A percentile compares a stretch with the other conserved stretches of the same genome.
Evolutionary conservation across 78 protist genomes (phyloP).

Genomic region (Bigelowiella natans): DNA sequence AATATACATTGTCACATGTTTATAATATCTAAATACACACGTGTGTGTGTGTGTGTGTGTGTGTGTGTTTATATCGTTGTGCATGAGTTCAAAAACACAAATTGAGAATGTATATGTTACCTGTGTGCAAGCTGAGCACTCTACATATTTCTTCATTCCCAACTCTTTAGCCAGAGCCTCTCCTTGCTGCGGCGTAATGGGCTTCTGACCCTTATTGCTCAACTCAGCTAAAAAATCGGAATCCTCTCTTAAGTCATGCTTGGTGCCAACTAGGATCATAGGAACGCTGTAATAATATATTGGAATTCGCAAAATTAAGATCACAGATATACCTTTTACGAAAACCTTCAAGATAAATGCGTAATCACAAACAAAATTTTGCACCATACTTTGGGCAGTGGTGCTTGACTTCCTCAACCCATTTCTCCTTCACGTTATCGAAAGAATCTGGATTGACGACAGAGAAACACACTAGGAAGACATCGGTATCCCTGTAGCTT

Average conservation of each 20-base stretch:
- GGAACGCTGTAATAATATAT: conserved; percentile 35
- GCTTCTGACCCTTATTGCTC: not conserved
- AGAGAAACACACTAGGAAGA: conserved; percentile 77
- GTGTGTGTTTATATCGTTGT: too few relatives aligned
- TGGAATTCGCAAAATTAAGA: too few relatives aligned
- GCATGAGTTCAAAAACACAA: too few relatives aligned
- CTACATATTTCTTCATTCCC: conserved; percentile 66
- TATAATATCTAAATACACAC: too few relatives aligned
- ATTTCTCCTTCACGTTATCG: conserved; percentile 65
- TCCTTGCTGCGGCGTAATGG: not conserved
- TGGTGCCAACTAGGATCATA: conserved; percentile 77
- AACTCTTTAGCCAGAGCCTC: conserved; percentile 39
- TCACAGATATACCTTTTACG: too few relatives aligned
- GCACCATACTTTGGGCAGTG: conserved; percentile 33
- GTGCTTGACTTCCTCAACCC: conserved; percentile 75
- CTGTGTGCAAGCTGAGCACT: conserved; percentile 81
- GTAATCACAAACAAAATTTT: not conserved
- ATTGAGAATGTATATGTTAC: too few relatives aligned
- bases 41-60: too few relatives aligned
- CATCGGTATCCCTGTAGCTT: conserved; percentile 67
- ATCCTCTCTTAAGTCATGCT: conserved; percentile 66
- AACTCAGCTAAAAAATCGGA: conserved; percentile 2
- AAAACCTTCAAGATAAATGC: too few relatives aligned
- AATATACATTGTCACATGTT: too few relatives aligned
- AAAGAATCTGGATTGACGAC: conserved; percentile 57